Evolutionary conservation across 176 grass and related monocot species (phyloP).

Genomic region (Oryza meyeriana): DNA sequence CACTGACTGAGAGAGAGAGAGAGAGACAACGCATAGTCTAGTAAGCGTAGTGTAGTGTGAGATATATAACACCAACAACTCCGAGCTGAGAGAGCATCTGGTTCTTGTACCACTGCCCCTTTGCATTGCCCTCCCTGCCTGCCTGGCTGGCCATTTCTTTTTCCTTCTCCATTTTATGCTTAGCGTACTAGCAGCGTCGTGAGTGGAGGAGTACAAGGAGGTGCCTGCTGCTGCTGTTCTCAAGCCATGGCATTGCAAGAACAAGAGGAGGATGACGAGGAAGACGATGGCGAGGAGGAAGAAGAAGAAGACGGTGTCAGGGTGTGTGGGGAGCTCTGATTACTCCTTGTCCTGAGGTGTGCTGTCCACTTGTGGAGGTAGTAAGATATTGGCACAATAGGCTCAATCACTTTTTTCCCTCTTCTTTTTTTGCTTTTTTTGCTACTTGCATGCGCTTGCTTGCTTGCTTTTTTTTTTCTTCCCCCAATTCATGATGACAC

Average conservation of each 20-base stretch:
- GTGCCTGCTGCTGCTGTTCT: background rate
- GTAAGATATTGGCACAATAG: constrained; percentile 81
- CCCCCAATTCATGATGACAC: constrained; percentile 20
- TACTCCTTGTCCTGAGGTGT: constrained; percentile 33
- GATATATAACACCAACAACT: constrained; percentile 6
- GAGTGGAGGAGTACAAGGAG: background rate
- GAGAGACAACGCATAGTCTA: background rate
- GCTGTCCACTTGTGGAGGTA: constrained; percentile 50
- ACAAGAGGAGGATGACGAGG: constrained; percentile 6
- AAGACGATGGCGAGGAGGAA: background rate
- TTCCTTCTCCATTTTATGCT: background rate
- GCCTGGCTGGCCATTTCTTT: background rate
- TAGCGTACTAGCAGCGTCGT: background rate
- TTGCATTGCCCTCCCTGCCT: background rate
- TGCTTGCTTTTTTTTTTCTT: background rate
- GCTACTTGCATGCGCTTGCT: background rate
- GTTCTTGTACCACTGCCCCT: constrained; percentile 14
- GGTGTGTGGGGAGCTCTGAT: constrained; percentile 27
- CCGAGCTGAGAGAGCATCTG: background rate
- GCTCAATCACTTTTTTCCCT: constrained; percentile 60
- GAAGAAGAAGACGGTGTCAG: constrained; percentile 6
- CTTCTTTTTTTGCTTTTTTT: constrained; percentile 4
- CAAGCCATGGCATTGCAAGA: constrained; percentile 44
- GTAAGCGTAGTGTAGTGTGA: background rate
- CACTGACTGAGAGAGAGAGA: background rate